Conservation (phyloP, 768 basidiomycete genomes). For the Hirschioporus abietinus region DNA sequence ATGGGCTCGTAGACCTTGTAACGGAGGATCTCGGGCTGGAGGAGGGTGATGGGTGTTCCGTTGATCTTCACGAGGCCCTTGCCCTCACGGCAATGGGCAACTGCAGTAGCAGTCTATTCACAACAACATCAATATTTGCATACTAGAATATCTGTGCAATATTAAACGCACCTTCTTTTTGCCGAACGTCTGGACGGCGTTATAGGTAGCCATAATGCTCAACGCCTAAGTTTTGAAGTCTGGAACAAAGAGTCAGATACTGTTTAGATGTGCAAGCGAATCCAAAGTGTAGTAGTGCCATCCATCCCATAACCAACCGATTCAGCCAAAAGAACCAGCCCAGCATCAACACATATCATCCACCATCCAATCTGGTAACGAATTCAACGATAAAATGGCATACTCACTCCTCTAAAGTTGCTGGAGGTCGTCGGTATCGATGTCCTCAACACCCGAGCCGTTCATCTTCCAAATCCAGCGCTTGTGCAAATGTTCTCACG, state of each 20-base stretch:
- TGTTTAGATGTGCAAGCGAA: constrained; percentile 13
- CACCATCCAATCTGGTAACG: background rate
- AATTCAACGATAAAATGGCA: background rate
- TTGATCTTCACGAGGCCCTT: constrained; percentile 96
- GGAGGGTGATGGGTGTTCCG: constrained; percentile 92
- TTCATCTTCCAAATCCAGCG: background rate
- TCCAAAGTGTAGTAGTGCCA: constrained; percentile 29
- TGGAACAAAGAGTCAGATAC: background rate
- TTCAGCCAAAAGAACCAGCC: constrained; percentile 1
- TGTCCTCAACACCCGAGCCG: background rate
- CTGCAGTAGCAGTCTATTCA: constrained; percentile 89
- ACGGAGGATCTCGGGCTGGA: constrained; percentile 92
- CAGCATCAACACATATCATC: background rate
- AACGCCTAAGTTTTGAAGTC: constrained; percentile 6
- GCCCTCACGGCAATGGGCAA: constrained; percentile 94
- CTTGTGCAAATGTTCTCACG: background rate
- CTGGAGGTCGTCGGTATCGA: constrained; percentile 1
- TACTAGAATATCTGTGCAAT: background rate
- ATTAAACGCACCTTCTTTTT: constrained; percentile 87
- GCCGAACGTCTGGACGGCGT: constrained; percentile 98
- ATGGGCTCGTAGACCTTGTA: constrained; percentile 98
- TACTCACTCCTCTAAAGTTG: constrained; percentile 4
- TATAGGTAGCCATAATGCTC: constrained; percentile 63
- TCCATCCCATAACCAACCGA: constrained; percentile 31
- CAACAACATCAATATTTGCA: constrained; percentile 1